Evolutionary conservation across 768 basidiomycete species (phyloP), one percentile per base, ranked within the genome.

Genomic region (Lactifluus pinguis): DNA sequence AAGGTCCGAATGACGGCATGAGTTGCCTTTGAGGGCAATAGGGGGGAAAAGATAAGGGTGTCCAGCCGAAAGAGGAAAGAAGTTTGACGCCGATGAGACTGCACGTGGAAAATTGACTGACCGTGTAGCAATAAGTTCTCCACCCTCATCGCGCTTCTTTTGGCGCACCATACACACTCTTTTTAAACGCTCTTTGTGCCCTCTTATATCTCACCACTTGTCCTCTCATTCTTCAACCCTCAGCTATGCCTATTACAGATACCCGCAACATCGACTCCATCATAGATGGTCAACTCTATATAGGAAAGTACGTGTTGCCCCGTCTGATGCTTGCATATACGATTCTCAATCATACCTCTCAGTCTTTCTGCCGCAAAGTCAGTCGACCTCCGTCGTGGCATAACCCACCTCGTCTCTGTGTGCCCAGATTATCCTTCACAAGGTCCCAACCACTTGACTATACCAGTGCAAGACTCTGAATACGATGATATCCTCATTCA

Each of bases 401-500:
- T 92, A 62, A 88, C 87, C 6, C 89, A 92, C 72, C 83, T 91
- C 53, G 71, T 92, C 17, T 90, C 88, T 49, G 87, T 89, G 56
- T 90, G 89, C 68, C 71, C 74, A 39, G 89, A 92, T 57, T 65
- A 58, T 53, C 55, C 69, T 60, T 76, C 77, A 6, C 86, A 88
- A 53, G 86, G 86, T 21, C 78, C 86, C 53, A 72, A 71, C 50
- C 89, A 91, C 71, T 75, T 85, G 73, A 84, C 86, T 60, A 84
- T 92, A 67, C 76, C 80, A 58, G 80, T 80, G 19, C 71, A 81
- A 64, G 79, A 80, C 66, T 76, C 75, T 0, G 78, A 80, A 64
- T 76, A 77, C 47, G 80, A 79, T 59, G 77, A 82, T 64, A 75
- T 90, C 29, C 79, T 89, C 15, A 81, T 84, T n/a, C 79, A 86